Base-by-base conservation (phyloP, 192 early-diverging fungal genomes). In the Coemansia sp. region DNA sequence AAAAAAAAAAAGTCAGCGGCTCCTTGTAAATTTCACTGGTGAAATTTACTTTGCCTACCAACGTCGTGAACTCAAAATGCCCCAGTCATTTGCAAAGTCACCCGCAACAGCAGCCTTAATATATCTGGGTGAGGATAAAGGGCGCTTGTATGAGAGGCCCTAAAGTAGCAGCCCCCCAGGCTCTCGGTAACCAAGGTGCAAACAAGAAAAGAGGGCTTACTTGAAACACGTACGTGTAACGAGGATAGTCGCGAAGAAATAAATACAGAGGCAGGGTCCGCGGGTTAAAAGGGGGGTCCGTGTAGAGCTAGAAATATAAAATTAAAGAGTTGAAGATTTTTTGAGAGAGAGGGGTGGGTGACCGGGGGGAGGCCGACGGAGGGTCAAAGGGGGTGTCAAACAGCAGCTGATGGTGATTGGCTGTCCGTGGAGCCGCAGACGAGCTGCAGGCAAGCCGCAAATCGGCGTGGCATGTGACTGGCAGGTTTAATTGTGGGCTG, bases 181-280 rank as follows among this genome's bases (percentile, higher is more conserved):
- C 50, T 11, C 50, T 31, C 50, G 50, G 50, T 53, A 53, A 29
- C 27, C 27, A 4, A 6, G 8, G 24, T 4, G 8, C 50, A 44
- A 63, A 27, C 41, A 63, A 33, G 31, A 31, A 31, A n/a, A 45
- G 9, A 44, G 21, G 68, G 44, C 24, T 29, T n/a, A 9, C 21
- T 27, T 37, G 9, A 57, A 59, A 64, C 35, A 64, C 24, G 50
- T 29, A 14, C 21, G 27, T 13, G 50, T 29, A 53, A 13, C 21
- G 13, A 53, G 8, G 50, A 53, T 53, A 53, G 50, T 41, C 41
- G 13, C 14, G 21, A 61, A 51, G 19, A 42, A 44, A n/a, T 46
- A 72, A 60, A 56, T 39, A 59, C 51, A 65, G 35, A 72, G 59
- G 21, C 31, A 34, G 45, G 45, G 45, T 48, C 8, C n/a, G 45